Base-by-base conservation (phyloP, 345 rosid species). In the Xanthoceras sorbifolium region DNA sequence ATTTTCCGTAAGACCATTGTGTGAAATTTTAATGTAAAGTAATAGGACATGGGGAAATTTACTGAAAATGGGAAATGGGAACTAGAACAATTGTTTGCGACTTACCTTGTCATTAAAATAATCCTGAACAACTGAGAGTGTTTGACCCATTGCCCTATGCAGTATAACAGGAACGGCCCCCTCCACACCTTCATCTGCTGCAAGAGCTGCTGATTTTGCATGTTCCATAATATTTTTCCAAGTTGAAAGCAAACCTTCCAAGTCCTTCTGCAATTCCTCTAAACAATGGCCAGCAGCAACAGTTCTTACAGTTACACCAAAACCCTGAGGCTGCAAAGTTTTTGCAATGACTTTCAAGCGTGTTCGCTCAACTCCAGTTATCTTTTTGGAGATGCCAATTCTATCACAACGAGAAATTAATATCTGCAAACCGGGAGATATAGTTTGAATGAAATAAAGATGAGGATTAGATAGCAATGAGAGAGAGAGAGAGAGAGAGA, bases 81-180 rank as follows among this genome's bases (percentile, higher is more conserved):
- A 5, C 68, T 11, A 44, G 57, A 64, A 66, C 36, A 69, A 29
- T 46, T 46, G 46, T 64, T 38, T 54, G 46, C 20, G 61, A 54
- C 64, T 73, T 74, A 86, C 99, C 92, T 92, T 92, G 74, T 92
- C 87, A 75, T 86, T 90, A 77, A 95, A 95, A 84, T 93, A 92
- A 85, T 93, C 99, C 86, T 91, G 99, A 55, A 92, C 99, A 84
- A 95, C 92, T 57, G 98, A 93, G 75, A 95, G 93, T 6, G 98
- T 95, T 90, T 95, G 97, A 79, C 90, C 99, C 98, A 92, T 93
- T 66, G 99, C 97, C 84, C 93, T 87, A 84, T 95, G 98, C 74
- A 95, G 82, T 73, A 95, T 85, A 75, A 84, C 91, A 57, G 98
- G 99, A 78, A 92, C 77, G 38, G 99, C 94, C 64, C 97, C 98